Conservation (phyloP, 345 rosid species). For the Gossypium mustelinum region DNA sequence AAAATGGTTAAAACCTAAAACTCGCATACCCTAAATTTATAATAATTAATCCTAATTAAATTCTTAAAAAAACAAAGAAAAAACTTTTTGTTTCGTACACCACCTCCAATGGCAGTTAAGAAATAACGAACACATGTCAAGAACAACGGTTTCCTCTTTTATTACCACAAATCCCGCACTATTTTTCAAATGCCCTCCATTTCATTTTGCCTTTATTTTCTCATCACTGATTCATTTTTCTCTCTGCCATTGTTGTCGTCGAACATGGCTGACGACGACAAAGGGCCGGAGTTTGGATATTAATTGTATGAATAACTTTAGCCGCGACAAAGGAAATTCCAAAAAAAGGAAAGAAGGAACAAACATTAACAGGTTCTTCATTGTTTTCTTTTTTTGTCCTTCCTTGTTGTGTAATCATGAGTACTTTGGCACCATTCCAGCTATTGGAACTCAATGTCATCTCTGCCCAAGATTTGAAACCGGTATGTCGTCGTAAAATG, state of each 20-base stretch:
- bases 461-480: constrained; percentile 73
- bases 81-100: not conserved
- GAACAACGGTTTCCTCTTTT: not conserved
- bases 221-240: not conserved
- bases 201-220: not conserved
- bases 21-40: no score
- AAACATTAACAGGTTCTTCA: not conserved
- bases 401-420: constrained; percentile 19
- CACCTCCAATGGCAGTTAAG: not conserved
- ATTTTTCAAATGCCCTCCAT: not conserved
- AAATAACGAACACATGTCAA: not conserved
- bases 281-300: not conserved
- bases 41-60: no score
- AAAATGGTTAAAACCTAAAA: no score
- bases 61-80: no score
- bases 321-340: not conserved
- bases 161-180: not conserved
- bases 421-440: constrained; percentile 56
- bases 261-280: not conserved
- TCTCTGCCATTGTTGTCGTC: not conserved
- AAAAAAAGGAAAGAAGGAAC: not conserved
- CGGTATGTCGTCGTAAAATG: constrained; percentile 64
- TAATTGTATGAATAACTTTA: not conserved
- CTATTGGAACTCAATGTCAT: constrained; percentile 72
- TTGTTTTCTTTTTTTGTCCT: not conserved